Conservation (phyloP, 768 basidiomycete genomes). For the Rhizopogon vinicolor region DNA sequence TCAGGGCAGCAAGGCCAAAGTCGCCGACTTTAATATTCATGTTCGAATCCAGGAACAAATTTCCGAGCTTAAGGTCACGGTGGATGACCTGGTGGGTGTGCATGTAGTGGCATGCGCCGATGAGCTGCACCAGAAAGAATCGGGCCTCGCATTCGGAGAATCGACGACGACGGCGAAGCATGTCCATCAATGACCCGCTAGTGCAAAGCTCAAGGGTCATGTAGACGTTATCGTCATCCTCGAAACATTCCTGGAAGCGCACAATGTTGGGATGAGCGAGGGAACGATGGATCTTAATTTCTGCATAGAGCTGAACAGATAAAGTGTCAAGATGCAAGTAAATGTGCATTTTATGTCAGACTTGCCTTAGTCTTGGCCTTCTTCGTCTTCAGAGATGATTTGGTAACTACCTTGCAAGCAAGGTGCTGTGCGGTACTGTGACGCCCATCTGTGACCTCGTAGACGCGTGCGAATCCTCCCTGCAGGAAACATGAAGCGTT, state of each 20-base stretch:
- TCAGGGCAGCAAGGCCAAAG: constrained; percentile 94
- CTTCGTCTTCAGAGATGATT: constrained; percentile 86
- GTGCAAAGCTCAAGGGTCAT: constrained; percentile 94
- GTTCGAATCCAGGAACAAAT: constrained; percentile 83
- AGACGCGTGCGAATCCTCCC: constrained; percentile 97
- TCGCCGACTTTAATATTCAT: constrained; percentile 98
- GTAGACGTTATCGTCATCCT: constrained; percentile 94
- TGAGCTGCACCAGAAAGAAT: constrained; percentile 90
- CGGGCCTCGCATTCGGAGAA: constrained; percentile 92
- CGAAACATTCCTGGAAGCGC: constrained; percentile 88
- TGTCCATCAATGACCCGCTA: constrained; percentile 87
- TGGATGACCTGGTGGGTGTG: constrained; percentile 96
- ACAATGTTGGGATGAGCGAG: constrained; percentile 93
- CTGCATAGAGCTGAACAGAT: constrained; percentile 78
- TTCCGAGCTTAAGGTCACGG: constrained; percentile 94
- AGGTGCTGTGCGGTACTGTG: constrained; percentile 42
- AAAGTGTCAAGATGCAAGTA: not conserved
- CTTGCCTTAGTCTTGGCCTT: constrained; percentile 91
- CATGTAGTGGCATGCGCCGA: constrained; percentile 97
- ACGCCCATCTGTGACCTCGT: constrained; percentile 77
- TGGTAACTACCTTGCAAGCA: constrained; percentile 95
- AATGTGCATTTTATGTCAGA: constrained; percentile 23
- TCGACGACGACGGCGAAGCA: constrained; percentile 80
- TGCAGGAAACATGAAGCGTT: constrained; percentile 14
- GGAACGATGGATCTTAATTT: constrained; percentile 96